Base-by-base conservation (phyloP, 1,139 yeast genomes). In the Geotrichum aggregatum region DNA sequence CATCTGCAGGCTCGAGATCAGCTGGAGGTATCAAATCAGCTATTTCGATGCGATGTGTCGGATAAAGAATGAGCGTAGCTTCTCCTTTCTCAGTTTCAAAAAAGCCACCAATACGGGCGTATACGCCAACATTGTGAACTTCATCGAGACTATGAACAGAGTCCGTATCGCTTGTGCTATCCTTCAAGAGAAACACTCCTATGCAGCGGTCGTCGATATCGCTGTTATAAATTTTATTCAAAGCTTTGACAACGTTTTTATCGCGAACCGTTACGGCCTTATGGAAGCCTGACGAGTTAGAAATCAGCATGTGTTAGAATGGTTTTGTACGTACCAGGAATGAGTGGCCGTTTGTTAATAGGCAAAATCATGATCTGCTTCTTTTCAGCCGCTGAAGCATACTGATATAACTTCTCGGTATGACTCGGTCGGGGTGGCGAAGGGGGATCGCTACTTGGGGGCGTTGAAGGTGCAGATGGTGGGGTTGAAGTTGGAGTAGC, bases 181-280 rank as follows among this genome's bases (percentile, higher is more conserved):
- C 87, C 64, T 83, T 85, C 57, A 84, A 79, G 62, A 87, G 78
- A 68, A 88, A 88, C 53, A 89, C 84, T 47, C 92, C 95, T 60
- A 88, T 82, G 66, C 87, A 87, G 14, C 95, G 94, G 59, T 84
- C 87, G 60, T 84, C 79, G 22, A 59, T 58, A 4, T 63, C 62
- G 56, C 82, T 80, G 60, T 83, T 85, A 51, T 82, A 74, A 59
- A 87, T 79, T 59, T 84, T 87, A 58, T 80, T 79, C 45, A 88
- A 77, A n/a, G 95, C 92, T 61, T 80, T 82, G 63, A 87, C 84
- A 10, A 88, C 95, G 54, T 83, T 82, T 4, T 85, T 84, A 66
- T 89, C 95, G 1, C 88, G 82, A 53, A 88, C 79, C 40, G 84
- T 83, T 52, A 88, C 87, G 5, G 92, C 87, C 63, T 80, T 79